Percentiles rank a stretch among this genome's conserved stretches.
phyloP scores from a whole-genome alignment of 148 eudicot genomes.

The Suaeda aralocaspica region DNA sequence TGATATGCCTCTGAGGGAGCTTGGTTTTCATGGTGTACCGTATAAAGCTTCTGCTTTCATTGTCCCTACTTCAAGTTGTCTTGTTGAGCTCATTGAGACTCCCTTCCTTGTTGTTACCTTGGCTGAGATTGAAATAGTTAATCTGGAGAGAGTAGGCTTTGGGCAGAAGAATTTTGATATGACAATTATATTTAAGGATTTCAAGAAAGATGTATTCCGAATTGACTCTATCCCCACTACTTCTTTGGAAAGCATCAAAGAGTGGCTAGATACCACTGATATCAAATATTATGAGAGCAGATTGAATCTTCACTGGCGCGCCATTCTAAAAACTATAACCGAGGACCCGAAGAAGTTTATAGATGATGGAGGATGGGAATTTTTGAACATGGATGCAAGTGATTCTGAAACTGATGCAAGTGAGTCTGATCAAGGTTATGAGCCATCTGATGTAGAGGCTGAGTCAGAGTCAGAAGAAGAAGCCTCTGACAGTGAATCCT shows the following conservation, averaged over 20 bases:
- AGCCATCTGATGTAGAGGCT: slow-evolving; percentile 78
- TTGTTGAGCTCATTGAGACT: slow-evolving; percentile 82
- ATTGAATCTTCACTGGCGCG: slow-evolving; percentile 85
- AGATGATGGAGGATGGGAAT: slow-evolving; percentile 95
- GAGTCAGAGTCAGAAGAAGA: slow-evolving; percentile 87
- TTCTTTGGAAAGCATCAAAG: slow-evolving; percentile 85
- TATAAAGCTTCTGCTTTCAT: slow-evolving; percentile 82
- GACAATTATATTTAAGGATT: slow-evolving; percentile 89
- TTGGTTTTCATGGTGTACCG: slow-evolving; percentile 94
- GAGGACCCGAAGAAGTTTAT: slow-evolving; percentile 78
- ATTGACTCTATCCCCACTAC: slow-evolving; percentile 86
- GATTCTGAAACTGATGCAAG: slow-evolving; percentile 69
- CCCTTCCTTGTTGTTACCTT: slow-evolving; percentile 75
- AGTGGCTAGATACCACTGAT: slow-evolving; percentile 91
- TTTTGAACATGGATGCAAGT: slow-evolving; percentile 77
- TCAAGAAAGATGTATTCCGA: slow-evolving; percentile 78
- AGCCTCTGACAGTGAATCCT: slow-evolving; percentile 74
- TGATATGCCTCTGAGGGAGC: slow-evolving; percentile 91
- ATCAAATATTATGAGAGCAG: slow-evolving; percentile 91
- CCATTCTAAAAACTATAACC: slow-evolving; percentile 73
- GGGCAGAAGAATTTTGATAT: slow-evolving; percentile 95
- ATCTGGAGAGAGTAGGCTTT: slow-evolving; percentile 86
- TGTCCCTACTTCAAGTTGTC: slow-evolving; percentile 89
- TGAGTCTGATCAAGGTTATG: slow-evolving; percentile 85
- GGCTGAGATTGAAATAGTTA: slow-evolving; percentile 83